Percentiles rank a stretch among this genome's conserved stretches.
Conservation (phyloP, 1,284 basidiomycete genomes). For the Ganoderma boninense region DNA sequence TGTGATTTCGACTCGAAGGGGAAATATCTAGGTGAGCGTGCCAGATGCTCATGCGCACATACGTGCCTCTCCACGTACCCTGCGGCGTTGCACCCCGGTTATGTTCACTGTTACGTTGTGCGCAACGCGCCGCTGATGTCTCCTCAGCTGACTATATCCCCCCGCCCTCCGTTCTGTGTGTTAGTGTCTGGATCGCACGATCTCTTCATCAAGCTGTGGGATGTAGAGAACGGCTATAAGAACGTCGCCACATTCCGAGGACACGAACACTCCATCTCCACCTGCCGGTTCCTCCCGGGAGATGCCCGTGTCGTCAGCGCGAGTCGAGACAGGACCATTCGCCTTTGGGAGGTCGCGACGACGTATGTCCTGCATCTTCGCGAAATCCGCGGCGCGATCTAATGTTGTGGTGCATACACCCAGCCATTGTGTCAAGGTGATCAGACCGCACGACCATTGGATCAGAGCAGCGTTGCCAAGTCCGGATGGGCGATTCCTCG, state of each 20-base stretch:
- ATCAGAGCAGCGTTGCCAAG: conserved; percentile 65
- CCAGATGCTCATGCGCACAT: background rate
- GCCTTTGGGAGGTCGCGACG: conserved; percentile 76
- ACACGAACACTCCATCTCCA: conserved; percentile 78
- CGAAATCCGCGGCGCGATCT: background rate
- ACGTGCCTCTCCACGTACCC: background rate
- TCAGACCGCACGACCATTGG: conserved; percentile 74
- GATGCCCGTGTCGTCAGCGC: conserved; percentile 74
- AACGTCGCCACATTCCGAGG: conserved; percentile 75
- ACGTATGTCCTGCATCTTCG: conserved; percentile 51
- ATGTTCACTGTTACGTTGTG: background rate
- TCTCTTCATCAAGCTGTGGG: conserved; percentile 81
- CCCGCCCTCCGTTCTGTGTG: background rate
- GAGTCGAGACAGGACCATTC: conserved; percentile 74
- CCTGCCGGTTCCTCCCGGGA: conserved; percentile 72
- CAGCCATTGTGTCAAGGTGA: conserved; percentile 65
- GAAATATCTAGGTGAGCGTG: conserved; percentile 61
- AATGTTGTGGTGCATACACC: background rate
- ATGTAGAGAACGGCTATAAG: conserved; percentile 74
- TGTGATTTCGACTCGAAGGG: conserved; percentile 78
- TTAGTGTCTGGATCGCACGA: conserved; percentile 76
- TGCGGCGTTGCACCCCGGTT: background rate
- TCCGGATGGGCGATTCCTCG: conserved; percentile 62
- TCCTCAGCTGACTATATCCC: background rate
- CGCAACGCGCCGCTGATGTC: background rate